Percentiles rank a stretch among this genome's conserved stretches.
These are phyloP conservation scores for Geranomyces michiganensis DNA, from an alignment of 192 early-diverging fungal species.

Conservation along the genomic window DNA sequence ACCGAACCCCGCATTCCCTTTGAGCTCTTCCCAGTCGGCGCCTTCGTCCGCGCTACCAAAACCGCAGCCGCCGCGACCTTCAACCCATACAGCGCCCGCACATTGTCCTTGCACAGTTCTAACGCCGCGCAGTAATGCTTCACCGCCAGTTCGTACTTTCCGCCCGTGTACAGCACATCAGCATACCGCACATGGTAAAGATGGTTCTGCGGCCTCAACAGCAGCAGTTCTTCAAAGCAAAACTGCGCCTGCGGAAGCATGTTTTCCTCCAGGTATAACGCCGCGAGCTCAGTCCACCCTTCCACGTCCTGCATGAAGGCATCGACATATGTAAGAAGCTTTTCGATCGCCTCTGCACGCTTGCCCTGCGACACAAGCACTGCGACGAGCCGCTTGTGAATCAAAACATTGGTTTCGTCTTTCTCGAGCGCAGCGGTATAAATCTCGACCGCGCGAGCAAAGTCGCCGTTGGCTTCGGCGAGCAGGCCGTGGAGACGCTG, in stretches of 20 bases:
- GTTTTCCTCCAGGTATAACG: conserved; percentile 70
- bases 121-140: conserved; percentile 90
- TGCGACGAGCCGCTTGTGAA: conserved; percentile 75
- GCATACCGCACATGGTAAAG: conserved; percentile 87
- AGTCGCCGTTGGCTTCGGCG: conserved; percentile 75
- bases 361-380: conserved; percentile 70
- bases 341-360: conserved; percentile 68
- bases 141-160: conserved; percentile 67
- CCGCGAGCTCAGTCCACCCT: conserved; percentile 83
- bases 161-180: conserved; percentile 80
- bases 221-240: conserved; percentile 88
- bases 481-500: conserved; percentile 73
- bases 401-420: conserved; percentile 77
- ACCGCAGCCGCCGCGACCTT: conserved; percentile 23
- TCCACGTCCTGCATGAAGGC: conserved; percentile 85
- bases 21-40: not conserved
- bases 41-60: not conserved
- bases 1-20: not conserved
- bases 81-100: conserved; percentile 84
- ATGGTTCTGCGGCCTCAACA: conserved; percentile 85
- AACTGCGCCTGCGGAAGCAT: conserved; percentile 85
- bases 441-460: conserved; percentile 65
- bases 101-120: conserved; percentile 81
- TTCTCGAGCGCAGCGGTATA: conserved; percentile 76
- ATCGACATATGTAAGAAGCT: conserved; percentile 78